Evolutionary conservation across 2,329 filamentous ascomycete species (phyloP).

Genomic region (Aplosporella prunicola): DNA sequence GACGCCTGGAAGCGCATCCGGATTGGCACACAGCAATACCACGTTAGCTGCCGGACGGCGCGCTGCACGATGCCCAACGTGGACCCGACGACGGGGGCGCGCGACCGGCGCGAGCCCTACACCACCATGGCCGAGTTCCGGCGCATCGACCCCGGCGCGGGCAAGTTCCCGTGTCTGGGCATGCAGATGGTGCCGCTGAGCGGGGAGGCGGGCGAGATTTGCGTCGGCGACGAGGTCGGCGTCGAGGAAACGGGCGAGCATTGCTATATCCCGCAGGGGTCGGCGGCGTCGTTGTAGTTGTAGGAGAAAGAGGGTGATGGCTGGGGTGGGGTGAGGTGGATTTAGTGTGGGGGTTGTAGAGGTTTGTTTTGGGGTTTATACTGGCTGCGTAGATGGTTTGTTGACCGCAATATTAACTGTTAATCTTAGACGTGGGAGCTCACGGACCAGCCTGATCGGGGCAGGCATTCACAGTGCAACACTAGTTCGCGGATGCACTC

Average conservation of each 20-base stretch:
- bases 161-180: conserved; percentile 49
- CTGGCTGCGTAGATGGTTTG: too few relatives aligned
- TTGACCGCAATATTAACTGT: too few relatives aligned
- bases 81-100: conserved; percentile 50
- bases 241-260: conserved; percentile 8
- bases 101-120: conserved; percentile 48
- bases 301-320: too few relatives aligned
- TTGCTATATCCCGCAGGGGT: conserved; percentile 8
- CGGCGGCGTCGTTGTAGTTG: too few relatives aligned
- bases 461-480: too few relatives aligned
- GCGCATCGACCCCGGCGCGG: conserved; percentile 51
- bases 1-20: conserved; percentile 58
- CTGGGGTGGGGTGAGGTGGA: too few relatives aligned
- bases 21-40: conserved; percentile 39
- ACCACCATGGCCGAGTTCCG: conserved; percentile 49
- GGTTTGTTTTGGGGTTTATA: too few relatives aligned
- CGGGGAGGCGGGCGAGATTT: conserved; percentile 19
- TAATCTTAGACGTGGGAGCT: too few relatives aligned
- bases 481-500: too few relatives aligned
- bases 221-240: conserved; percentile 7
- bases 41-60: conserved; percentile 54
- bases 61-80: conserved; percentile 66
- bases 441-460: too few relatives aligned
- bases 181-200: conserved; percentile 53
- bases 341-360: too few relatives aligned